Conservation (phyloP, 345 rosid species). For the Excoecaria cochinchinensis region DNA sequence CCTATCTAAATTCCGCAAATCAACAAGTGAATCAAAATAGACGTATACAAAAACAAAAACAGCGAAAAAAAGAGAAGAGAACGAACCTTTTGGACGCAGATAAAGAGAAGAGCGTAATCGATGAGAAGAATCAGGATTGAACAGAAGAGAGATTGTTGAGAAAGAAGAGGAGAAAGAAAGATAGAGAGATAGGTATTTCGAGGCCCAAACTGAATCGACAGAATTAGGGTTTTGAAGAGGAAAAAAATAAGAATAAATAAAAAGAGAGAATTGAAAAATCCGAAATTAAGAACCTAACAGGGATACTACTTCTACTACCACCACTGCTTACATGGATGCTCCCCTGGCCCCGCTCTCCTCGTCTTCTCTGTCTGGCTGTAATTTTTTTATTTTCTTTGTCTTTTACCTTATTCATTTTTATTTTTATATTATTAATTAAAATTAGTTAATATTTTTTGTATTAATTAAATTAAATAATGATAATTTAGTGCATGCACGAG, state of each 20-base stretch:
- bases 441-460: no score
- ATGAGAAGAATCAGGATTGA: slow-evolving; percentile 24
- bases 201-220: slow-evolving; percentile 49
- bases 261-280: background rate
- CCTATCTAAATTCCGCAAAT: background rate
- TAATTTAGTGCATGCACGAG: no score
- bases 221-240: slow-evolving; percentile 47
- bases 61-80: slow-evolving; percentile 4
- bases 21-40: background rate
- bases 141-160: slow-evolving; percentile 9
- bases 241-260: background rate
- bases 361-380: no score
- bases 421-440: no score
- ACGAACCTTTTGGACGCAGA: slow-evolving; percentile 9
- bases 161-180: slow-evolving; percentile 13
- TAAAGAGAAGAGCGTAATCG: slow-evolving; percentile 10
- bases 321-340: no score
- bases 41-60: background rate
- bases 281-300: background rate
- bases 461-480: no score
- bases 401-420: no score
- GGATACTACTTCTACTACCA: no score
- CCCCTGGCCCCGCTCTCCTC: no score
- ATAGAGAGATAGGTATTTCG: slow-evolving; percentile 37
- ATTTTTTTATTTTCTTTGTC: no score